phyloP scores from a whole-genome alignment of 495 filamentous ascomycete genomes.

The Xanthoparmelia taractica region DNA sequence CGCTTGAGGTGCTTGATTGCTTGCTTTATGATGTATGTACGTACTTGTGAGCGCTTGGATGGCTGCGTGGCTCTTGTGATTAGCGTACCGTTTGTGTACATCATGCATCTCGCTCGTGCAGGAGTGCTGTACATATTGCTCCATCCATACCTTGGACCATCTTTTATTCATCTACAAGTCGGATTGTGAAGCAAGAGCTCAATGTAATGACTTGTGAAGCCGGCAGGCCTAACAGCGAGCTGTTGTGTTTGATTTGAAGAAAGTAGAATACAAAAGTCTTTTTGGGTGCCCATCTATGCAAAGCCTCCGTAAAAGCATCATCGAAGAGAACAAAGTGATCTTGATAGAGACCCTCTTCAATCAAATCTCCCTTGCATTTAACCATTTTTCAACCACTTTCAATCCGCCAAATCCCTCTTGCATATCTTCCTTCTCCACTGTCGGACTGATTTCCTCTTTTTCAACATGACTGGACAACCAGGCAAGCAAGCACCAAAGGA shows the following conservation, averaged over 20 bases:
- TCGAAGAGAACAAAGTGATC: not conserved
- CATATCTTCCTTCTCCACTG: too few species aligned
- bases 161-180: too few species aligned
- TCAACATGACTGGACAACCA: not conserved
- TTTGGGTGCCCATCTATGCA: slow-evolving; percentile 1
- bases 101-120: not conserved
- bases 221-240: not conserved
- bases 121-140: slow-evolving; percentile 14
- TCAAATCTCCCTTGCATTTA: not conserved
- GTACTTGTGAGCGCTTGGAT: slow-evolving; percentile 11
- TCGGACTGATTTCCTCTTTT: too few species aligned
- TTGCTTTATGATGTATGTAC: not conserved
- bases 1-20: not conserved
- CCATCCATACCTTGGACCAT: too few species aligned
- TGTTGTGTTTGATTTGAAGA: not conserved
- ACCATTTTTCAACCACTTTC: not conserved
- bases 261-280: not conserved
- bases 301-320: not conserved
- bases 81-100: not conserved
- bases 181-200: too few species aligned
- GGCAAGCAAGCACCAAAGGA: not conserved
- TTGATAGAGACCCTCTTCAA: not conserved
- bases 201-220: not conserved
- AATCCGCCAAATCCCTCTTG: not conserved
- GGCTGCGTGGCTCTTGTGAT: slow-evolving; percentile 10